Base-by-base conservation (phyloP, 495 filamentous ascomycete species). In the Lasiosphaeria miniovina region DNA sequence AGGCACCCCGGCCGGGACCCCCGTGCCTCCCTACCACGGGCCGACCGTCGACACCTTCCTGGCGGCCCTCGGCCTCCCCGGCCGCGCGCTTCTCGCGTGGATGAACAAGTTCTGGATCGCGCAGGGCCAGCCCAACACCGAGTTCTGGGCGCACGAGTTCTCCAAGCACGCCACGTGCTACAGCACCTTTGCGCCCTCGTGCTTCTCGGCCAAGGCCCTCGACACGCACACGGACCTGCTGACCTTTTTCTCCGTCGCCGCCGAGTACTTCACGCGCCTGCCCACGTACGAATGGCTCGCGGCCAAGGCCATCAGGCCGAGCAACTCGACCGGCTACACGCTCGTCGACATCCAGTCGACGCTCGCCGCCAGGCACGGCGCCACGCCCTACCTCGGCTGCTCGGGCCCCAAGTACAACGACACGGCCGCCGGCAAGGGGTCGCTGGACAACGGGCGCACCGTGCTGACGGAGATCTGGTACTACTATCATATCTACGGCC, bases 161-260 rank as follows among this genome's bases (percentile, higher is more conserved):
- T 74, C 68, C 68, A 84, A 84, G 70, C 81, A 84, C 65, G 81
- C 73, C 6, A 84, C 80, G 11, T 84, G 81, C 75, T 81, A 68
- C 67, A 77, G 74, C 46, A 80, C 75, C 52, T 82, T 82, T 60
- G 77, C 80, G 59, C 60, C 68, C 4, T 68, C 74, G 31, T 84
- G 80, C 71, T 84, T 41, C 38, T 41, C 38, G 1, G 38, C 38
- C 38, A 80, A 62, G 78, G 77, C 0, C 74, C 77, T 1, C 11
- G 62, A n/a, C 75, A 77, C 62, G 36, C 76, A 81, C 64, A 64
- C 66, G 33, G 81, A 84, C 35, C 71, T 82, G 12, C 62, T 78
- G 24, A 74, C 80, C 52, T 84, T 74, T 69, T 82, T 76, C 66
- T 64, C 74, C 62, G 71, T 70, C 8, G 64, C 71, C 31, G 66